Percentiles rank a stretch among this genome's conserved stretches.
Conservation (phyloP, 108 stramenopile species). For the Cyclostephanos invisitatus region DNA sequence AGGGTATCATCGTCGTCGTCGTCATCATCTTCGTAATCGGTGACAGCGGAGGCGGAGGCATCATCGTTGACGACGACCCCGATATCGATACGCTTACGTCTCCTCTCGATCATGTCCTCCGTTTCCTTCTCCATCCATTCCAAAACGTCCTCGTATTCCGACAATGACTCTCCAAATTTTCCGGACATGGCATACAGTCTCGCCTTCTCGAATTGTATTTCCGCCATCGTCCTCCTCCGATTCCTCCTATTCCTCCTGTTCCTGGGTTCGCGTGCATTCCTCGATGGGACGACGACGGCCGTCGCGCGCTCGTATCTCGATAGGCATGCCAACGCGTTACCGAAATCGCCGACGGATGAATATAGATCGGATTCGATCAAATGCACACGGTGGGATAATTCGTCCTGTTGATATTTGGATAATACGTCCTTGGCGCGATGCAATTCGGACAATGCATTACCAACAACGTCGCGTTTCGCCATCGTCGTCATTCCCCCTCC, state of each 20-base stretch:
- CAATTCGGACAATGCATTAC: slow-evolving; percentile 14
- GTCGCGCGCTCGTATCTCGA: slow-evolving; percentile 22
- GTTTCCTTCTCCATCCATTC: slow-evolving; percentile 39
- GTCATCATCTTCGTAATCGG: not conserved
- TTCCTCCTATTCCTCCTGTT: too few relatives aligned
- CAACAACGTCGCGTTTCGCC: not conserved
- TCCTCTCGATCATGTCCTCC: slow-evolving; percentile 22
- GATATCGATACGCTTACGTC: not conserved
- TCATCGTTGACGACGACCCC: not conserved
- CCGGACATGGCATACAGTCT: slow-evolving; percentile 28
- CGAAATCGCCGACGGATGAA: slow-evolving; percentile 18
- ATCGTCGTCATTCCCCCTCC: not conserved
- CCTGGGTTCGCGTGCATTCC: too few relatives aligned
- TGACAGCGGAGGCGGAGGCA: not conserved
- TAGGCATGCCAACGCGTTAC: slow-evolving; percentile 20
- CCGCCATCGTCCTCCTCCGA: not conserved
- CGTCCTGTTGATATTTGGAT: not conserved
- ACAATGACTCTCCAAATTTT: slow-evolving; percentile 31
- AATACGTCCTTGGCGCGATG: slow-evolving; percentile 40
- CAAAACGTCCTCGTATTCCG: slow-evolving; percentile 46
- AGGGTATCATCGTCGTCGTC: slow-evolving; percentile 15
- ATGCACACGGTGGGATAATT: slow-evolving; percentile 14
- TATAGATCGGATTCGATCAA: slow-evolving; percentile 22
- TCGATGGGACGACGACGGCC: not conserved
- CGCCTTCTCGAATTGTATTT: slow-evolving; percentile 29